Evolutionary conservation across 2,329 filamentous ascomycete genomes (phyloP).

Genomic region (Diaporthe destruens): DNA sequence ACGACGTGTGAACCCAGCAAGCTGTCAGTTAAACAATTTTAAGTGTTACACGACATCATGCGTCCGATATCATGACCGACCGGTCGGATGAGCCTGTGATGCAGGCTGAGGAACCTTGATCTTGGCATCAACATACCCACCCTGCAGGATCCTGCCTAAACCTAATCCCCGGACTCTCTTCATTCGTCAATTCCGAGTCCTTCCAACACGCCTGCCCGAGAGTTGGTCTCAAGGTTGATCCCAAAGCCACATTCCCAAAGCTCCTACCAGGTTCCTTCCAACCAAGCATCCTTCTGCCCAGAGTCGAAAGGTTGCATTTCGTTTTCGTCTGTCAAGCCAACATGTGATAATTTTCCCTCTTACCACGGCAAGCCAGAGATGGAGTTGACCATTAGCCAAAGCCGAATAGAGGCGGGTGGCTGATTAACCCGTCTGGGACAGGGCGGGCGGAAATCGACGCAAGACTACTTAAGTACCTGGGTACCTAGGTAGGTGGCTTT

Average conservation of each 20-base stretch:
- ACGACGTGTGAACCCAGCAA: no score
- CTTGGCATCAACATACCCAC: no score
- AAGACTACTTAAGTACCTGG: no score
- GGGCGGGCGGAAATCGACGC: no score
- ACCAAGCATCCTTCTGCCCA: slow-evolving; percentile 1
- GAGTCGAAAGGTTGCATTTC: slow-evolving; percentile 10
- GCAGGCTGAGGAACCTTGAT: no score
- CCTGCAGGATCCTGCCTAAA: background rate
- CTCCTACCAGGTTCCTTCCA: background rate
- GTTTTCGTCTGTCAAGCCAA: background rate
- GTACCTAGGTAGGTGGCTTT: no score
- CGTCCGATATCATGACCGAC: no score
- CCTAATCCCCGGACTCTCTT: slow-evolving; percentile 19
- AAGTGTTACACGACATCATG: no score
- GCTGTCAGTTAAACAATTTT: no score
- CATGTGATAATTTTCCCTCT: background rate
- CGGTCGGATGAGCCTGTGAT: no score
- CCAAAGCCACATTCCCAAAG: background rate
- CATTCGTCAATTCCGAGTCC: slow-evolving; percentile 40
- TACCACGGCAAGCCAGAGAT: background rate
- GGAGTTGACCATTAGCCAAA: background rate
- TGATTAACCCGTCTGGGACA: no score
- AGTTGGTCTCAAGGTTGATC: background rate
- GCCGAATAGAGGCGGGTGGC: no score
- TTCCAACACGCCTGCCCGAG: slow-evolving; percentile 10